Evolutionary conservation across 1,284 basidiomycete genomes (phyloP).

Genomic region (Albatrellus sp.): DNA sequence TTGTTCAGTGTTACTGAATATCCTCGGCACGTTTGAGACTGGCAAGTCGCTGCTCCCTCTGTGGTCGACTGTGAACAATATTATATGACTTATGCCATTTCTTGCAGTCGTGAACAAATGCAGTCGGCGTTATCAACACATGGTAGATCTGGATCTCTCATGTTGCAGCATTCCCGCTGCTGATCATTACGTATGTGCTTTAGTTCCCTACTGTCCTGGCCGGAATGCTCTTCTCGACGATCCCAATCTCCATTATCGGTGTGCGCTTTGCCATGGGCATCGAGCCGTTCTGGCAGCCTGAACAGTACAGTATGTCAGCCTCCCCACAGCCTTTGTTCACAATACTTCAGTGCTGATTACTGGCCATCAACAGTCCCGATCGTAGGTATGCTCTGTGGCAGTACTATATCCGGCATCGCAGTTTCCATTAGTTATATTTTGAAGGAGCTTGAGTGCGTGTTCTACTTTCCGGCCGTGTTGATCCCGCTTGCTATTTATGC

Average conservation of each 20-base stretch:
- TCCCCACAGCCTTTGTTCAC: background rate
- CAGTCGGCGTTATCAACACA: slow-evolving; percentile 57
- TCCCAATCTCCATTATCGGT: slow-evolving; percentile 72
- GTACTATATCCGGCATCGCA: slow-evolving; percentile 64
- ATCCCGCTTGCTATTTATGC: background rate
- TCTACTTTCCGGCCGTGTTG: background rate
- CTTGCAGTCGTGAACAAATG: slow-evolving; percentile 54
- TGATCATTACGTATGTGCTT: background rate
- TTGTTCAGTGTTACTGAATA: slow-evolving; percentile 46
- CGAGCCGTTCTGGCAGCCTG: slow-evolving; percentile 70
- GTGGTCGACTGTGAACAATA: background rate
- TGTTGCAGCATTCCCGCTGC: slow-evolving; percentile 7
- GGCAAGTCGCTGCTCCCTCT: slow-evolving; percentile 26
- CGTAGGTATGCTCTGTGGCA: slow-evolving; percentile 81
- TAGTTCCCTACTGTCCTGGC: slow-evolving; percentile 62
- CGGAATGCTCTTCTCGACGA: slow-evolving; percentile 62
- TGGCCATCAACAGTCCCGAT: slow-evolving; percentile 53
- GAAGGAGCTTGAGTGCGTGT: slow-evolving; percentile 49
- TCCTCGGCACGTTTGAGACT: slow-evolving; percentile 59
- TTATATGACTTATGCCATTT: slow-evolving; percentile 13
- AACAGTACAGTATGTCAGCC: slow-evolving; percentile 54
- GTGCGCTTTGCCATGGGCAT: slow-evolving; percentile 68
- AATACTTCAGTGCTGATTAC: background rate
- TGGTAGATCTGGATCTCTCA: slow-evolving; percentile 31
- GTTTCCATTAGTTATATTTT: slow-evolving; percentile 55